Conservation (phyloP, 495 filamentous ascomycete species). For the Penicillium samsonianum region DNA sequence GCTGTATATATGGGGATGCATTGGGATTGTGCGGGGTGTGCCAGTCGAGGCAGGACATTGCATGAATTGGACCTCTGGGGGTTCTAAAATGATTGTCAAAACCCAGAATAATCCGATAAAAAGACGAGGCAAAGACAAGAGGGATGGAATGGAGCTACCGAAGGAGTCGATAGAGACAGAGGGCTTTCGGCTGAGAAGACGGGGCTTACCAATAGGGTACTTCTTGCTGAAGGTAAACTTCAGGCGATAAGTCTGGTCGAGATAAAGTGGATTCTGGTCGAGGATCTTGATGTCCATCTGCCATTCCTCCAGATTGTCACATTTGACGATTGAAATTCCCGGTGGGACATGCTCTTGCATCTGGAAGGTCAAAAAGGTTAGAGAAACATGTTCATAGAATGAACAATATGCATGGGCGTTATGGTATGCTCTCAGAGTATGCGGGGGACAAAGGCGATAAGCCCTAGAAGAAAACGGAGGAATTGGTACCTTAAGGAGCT, state of each 20-base stretch:
- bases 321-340: constrained; percentile 77
- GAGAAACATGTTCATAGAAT: neutral
- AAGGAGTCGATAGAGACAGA: neutral
- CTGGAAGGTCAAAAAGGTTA: constrained; percentile 23
- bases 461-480: neutral
- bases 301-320: constrained; percentile 87
- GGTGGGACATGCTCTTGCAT: constrained; percentile 54
- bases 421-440: neutral
- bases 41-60: constrained; percentile 47
- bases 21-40: constrained; percentile 71
- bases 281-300: constrained; percentile 88
- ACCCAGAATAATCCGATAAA: neutral
- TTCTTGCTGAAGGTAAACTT: constrained; percentile 79
- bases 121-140: neutral
- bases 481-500: constrained; percentile 45
- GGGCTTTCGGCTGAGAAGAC: neutral
- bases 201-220: constrained; percentile 82
- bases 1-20: constrained; percentile 96
- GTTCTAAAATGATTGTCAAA: constrained; percentile 54
- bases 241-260: constrained; percentile 75
- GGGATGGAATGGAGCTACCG: neutral
- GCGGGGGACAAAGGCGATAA: neutral
- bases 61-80: constrained; percentile 90
- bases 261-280: constrained; percentile 89
- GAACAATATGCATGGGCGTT: neutral